These are phyloP conservation scores for Verbascum thapsus DNA, from an alignment of 257 asterid genomes.

Conservation along the genomic window DNA sequence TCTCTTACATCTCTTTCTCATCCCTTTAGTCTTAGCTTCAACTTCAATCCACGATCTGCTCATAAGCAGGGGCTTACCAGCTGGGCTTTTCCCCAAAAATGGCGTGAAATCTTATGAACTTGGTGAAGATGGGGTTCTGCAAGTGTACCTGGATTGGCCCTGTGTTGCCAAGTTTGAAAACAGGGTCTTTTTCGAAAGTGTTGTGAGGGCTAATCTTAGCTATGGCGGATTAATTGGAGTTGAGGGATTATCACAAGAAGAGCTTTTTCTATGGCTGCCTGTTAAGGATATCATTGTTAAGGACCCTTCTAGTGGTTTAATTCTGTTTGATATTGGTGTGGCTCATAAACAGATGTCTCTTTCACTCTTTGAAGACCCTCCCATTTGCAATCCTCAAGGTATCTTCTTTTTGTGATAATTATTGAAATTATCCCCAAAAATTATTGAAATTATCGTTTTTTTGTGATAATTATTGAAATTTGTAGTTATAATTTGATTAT, in stretches of 20 bases:
- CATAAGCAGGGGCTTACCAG: conserved; percentile 70
- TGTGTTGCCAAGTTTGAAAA: conserved; percentile 82
- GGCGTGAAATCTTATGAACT: conserved; percentile 64
- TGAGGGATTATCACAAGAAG: conserved; percentile 81
- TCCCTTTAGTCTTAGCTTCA: conserved; percentile 25
- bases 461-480: too few relatives aligned
- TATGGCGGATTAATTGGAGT: conserved; percentile 82
- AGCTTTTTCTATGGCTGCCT: conserved; percentile 86
- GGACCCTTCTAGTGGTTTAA: conserved; percentile 83
- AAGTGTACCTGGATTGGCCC: conserved; percentile 69
- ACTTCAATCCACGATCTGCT: conserved; percentile 67
- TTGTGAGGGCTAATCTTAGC: conserved; percentile 77
- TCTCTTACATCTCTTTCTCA: conserved; percentile 30
- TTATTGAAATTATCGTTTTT: too few relatives aligned
- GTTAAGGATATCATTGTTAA: conserved; percentile 78
- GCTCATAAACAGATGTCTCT: conserved; percentile 89
- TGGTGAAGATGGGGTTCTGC: conserved; percentile 52
- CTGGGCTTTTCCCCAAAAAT: conserved; percentile 79
- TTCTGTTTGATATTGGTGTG: conserved; percentile 78
- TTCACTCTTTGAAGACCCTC: conserved; percentile 88
- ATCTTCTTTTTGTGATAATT: not conserved
- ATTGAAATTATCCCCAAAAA: too few relatives aligned
- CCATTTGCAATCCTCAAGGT: conserved; percentile 72
- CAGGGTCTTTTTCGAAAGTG: conserved; percentile 65
- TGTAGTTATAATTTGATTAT: not conserved